phyloP scores from a whole-genome alignment of 2,329 filamentous ascomycete species.

The Ophiosphaerella narmari region DNA sequence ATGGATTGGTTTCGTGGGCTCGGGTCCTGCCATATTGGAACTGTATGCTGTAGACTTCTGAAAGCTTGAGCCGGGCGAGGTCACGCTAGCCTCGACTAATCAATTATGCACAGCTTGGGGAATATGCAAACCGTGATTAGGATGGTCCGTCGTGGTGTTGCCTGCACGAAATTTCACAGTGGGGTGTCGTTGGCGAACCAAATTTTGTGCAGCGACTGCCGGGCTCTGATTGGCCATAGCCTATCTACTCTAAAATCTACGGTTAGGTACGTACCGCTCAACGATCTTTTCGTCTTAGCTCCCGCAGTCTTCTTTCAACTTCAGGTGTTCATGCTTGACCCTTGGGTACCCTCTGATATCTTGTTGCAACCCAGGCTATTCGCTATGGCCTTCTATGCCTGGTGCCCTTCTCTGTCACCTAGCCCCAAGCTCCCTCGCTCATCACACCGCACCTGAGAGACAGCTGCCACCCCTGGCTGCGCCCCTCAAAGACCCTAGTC shows the following conservation, averaged over 20 bases:
- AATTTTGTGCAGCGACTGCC: background rate
- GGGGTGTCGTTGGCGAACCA: constrained; percentile 7
- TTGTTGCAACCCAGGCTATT: no score
- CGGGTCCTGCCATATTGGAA: constrained; percentile 26
- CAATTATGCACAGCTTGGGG: no score
- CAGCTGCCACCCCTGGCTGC: background rate
- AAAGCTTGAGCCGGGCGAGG: background rate
- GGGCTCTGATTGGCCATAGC: constrained; percentile 2
- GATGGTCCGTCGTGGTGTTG: background rate
- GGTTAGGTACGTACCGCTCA: constrained; percentile 1
- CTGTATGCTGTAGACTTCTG: background rate
- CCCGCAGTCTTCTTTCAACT: constrained; percentile 10
- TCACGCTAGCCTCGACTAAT: no score
- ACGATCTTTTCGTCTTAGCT: constrained; percentile 6
- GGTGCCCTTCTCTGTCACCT: background rate
- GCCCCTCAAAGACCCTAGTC: background rate
- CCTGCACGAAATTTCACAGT: constrained; percentile 13
- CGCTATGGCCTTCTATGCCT: background rate
- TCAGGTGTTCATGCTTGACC: background rate
- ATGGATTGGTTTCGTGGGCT: constrained; percentile 69
- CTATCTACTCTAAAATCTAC: background rate
- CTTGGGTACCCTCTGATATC: background rate
- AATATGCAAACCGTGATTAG: no score
- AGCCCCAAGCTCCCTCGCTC: background rate
- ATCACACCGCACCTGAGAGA: background rate